A percentile compares a stretch with the other conserved stretches of the same genome.
Evolutionary conservation across 2,329 filamentous ascomycete species (phyloP).

Genomic region (Aureobasidium sp.): DNA sequence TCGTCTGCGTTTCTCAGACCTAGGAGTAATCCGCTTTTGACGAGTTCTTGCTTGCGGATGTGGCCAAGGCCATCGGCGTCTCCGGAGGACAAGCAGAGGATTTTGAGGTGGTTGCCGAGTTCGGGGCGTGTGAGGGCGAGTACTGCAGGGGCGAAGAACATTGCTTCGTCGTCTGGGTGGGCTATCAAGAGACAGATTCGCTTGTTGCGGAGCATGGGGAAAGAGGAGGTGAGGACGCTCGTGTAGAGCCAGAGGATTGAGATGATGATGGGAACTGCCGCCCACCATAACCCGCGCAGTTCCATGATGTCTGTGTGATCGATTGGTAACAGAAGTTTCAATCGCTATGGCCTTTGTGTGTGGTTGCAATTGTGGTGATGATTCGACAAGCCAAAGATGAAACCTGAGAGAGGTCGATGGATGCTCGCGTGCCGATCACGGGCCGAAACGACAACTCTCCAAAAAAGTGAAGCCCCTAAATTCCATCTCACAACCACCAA

Average conservation of each 20-base stretch:
- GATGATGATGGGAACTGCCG: conserved; percentile 35
- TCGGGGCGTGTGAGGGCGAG: conserved; percentile 74
- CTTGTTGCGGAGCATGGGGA: conserved; percentile 70
- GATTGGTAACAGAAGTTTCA: neutral
- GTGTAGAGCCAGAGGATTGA: conserved; percentile 43
- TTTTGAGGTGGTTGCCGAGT: conserved; percentile 84
- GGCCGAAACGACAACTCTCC: conserved; percentile 10
- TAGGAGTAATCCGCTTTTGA: conserved; percentile 69
- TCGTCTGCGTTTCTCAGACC: conserved; percentile 70
- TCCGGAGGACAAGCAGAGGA: conserved; percentile 86
- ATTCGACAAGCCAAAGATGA: neutral
- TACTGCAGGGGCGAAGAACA: conserved; percentile 94
- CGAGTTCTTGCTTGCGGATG: conserved; percentile 73
- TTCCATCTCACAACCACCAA: neutral
- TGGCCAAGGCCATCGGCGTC: conserved; percentile 83
- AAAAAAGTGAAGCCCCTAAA: neutral
- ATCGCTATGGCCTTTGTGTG: neutral
- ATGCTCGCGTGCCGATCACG: conserved; percentile 2
- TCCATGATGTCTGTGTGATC: neutral
- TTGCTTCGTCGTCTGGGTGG: conserved; percentile 96
- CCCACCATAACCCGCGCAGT: conserved; percentile 37
- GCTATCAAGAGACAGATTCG: conserved; percentile 89
- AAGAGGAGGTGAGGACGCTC: conserved; percentile 39
- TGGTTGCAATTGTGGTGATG: neutral
- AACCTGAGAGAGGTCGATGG: neutral